Percentiles rank a stretch among this genome's conserved stretches.
phyloP scores from a whole-genome alignment of 2,329 filamentous ascomycete genomes.

The Pyricularia sp. region DNA sequence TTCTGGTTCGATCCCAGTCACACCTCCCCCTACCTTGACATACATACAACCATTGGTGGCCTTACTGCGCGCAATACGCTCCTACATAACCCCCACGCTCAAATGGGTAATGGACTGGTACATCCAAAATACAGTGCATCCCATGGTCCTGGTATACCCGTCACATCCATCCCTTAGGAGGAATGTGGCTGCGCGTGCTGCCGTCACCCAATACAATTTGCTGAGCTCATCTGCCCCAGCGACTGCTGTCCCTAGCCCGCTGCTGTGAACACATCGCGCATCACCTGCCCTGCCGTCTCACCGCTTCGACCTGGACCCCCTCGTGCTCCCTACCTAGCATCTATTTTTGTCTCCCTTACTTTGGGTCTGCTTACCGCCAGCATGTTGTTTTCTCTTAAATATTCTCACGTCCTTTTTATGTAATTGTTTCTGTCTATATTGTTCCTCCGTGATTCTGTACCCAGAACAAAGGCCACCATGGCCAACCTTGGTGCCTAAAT shows the following conservation, averaged over 20 bases:
- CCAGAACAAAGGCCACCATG: not conserved
- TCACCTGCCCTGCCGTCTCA: constrained; percentile 3
- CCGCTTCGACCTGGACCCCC: not conserved
- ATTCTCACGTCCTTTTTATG: not conserved
- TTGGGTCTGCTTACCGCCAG: not conserved
- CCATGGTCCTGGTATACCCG: not conserved
- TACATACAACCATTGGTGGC: not conserved
- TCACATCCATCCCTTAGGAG: not conserved
- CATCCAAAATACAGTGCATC: not conserved
- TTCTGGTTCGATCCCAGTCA: not conserved
- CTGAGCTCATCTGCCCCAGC: not conserved
- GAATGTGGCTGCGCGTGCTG: constrained; percentile 5
- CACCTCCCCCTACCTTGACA: not conserved
- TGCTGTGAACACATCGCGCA: constrained; percentile 4
- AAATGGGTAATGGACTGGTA: constrained; percentile 2
- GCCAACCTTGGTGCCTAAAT: not conserved
- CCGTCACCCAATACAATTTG: constrained; percentile 1
- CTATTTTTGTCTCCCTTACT: not conserved
- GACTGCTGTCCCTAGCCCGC: not conserved
- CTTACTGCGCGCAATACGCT: not conserved
- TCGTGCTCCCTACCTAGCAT: not conserved
- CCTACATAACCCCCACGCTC: constrained; percentile 3
- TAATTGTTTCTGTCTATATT: not conserved
- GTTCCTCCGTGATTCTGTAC: not conserved
- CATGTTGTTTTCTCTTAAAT: not conserved